Percentiles rank a stretch among this genome's conserved stretches.
These are phyloP conservation scores for Yamadazyma atmosphaerica DNA, from an alignment of 1,139 yeast genomes.

Conservation along the genomic window DNA sequence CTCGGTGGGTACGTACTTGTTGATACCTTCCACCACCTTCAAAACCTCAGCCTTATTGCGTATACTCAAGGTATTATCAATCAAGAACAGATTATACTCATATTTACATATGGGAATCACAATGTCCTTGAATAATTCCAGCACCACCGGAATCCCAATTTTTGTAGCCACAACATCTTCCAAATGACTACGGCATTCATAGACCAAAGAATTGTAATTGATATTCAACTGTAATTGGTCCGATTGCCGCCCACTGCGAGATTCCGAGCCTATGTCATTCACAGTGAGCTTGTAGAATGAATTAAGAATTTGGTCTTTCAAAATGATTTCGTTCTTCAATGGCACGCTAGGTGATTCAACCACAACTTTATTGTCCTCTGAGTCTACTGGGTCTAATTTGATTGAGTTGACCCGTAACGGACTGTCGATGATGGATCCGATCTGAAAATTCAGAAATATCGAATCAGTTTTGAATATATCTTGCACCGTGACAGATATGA, in stretches of 20 bases:
- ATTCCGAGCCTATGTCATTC: constrained; percentile 17
- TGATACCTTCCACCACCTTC: neutral
- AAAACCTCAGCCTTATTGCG: neutral
- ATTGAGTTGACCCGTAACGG: constrained; percentile 59
- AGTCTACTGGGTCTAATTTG: constrained; percentile 31
- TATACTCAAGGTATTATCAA: neutral
- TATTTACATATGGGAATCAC: constrained; percentile 1
- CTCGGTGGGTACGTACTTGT: neutral
- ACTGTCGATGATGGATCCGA: constrained; percentile 52
- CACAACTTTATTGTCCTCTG: constrained; percentile 12
- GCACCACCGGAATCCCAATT: neutral
- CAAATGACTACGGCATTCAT: constrained; percentile 34
- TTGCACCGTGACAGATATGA: constrained; percentile 71
- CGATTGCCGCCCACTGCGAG: constrained; percentile 24
- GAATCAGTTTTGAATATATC: constrained; percentile 62
- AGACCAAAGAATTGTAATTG: constrained; percentile 43
- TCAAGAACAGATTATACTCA: constrained; percentile 1
- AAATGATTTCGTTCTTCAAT: constrained; percentile 45
- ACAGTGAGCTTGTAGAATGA: constrained; percentile 55
- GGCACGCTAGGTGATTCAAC: neutral
- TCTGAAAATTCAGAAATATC: constrained; percentile 65
- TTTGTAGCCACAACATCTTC: constrained; percentile 14
- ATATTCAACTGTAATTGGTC: constrained; percentile 39
- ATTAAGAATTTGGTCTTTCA: constrained; percentile 69
- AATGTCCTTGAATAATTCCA: neutral